These are phyloP conservation scores for Leptodontidium sp. DNA, from an alignment of 2,329 filamentous ascomycete genomes.

Conservation along the genomic window DNA sequence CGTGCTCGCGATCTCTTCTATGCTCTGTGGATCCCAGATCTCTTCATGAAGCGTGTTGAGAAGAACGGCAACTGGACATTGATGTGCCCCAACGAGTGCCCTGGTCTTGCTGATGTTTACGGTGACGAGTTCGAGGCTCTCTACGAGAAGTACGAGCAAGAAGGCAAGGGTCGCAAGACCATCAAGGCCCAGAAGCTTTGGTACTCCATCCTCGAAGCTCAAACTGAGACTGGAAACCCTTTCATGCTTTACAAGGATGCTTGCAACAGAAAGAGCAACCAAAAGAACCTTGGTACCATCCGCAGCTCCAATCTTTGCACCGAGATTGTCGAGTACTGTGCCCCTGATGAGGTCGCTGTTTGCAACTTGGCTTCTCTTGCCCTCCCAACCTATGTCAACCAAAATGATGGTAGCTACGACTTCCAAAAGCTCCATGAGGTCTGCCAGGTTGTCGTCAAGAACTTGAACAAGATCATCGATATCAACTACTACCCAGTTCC, in stretches of 20 bases:
- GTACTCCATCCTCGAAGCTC: constrained; percentile 97
- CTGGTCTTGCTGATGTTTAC: constrained; percentile 94
- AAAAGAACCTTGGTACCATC: constrained; percentile 99
- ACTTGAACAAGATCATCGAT: constrained; percentile 98
- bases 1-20: constrained; percentile 98
- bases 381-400: constrained; percentile 89
- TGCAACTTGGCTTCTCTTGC: constrained; percentile 97
- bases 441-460: constrained; percentile 88
- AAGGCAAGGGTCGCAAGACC: constrained; percentile 87
- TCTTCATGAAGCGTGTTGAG: constrained; percentile 99
- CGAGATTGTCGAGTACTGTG: constrained; percentile 97
- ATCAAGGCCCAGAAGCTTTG: constrained; percentile 98
- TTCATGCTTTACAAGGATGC: constrained; percentile 99
- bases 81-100: constrained; percentile 97
- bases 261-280: constrained; percentile 99
- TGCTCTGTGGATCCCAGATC: constrained; percentile 96
- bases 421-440: constrained; percentile 98
- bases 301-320: constrained; percentile 99
- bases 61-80: constrained; percentile 96
- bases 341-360: constrained; percentile 97
- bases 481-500: constrained; percentile 98
- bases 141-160: constrained; percentile 90
- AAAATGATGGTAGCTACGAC: constrained; percentile 84
- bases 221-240: constrained; percentile 98
- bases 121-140: constrained; percentile 96